Percentiles rank a stretch among this genome's conserved stretches.
phyloP scores from a whole-genome alignment of 805 yeast species.

The Candida rishiriensis region DNA sequence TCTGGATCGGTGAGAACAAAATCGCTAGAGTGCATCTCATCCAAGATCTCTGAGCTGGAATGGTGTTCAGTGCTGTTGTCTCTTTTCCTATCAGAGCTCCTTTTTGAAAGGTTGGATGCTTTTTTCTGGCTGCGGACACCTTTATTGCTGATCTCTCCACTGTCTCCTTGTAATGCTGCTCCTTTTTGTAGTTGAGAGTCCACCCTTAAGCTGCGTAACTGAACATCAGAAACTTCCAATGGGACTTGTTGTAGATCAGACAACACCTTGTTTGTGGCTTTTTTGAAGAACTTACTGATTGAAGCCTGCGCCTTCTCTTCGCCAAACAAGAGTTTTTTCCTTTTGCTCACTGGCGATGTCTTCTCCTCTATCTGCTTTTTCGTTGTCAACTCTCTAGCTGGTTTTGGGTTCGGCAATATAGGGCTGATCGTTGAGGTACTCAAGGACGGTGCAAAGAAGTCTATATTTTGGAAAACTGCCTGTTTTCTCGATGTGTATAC shows the following conservation, averaged over 20 bases:
- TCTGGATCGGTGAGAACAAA: slow-evolving; percentile 26
- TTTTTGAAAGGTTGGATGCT: neutral
- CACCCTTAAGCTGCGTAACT: too few relatives aligned
- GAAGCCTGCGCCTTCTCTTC: slow-evolving; percentile 6
- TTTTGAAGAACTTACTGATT: slow-evolving; percentile 17
- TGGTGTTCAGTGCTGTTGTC: neutral
- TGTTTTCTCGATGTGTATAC: slow-evolving; percentile 8
- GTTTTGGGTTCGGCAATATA: neutral
- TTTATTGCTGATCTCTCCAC: too few relatives aligned
- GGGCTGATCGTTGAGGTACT: too few relatives aligned
- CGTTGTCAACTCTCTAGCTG: neutral
- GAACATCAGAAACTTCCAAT: too few relatives aligned
- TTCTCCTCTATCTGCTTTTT: neutral
- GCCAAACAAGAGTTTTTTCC: slow-evolving; percentile 21
- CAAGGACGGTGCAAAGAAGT: too few relatives aligned
- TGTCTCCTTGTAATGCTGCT: too few relatives aligned
- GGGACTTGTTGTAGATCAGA: too few relatives aligned
- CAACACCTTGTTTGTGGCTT: neutral
- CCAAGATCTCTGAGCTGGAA: slow-evolving; percentile 1
- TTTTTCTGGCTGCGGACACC: too few relatives aligned
- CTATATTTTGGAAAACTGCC: slow-evolving; percentile 6
- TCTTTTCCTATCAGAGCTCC: slow-evolving; percentile 2
- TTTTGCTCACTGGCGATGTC: slow-evolving; percentile 22
- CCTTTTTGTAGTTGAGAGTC: too few relatives aligned
- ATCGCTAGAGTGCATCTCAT: slow-evolving; percentile 23